These are phyloP conservation scores for Heritiera littoralis DNA, from an alignment of 345 rosid genomes.

Conservation along the genomic window DNA sequence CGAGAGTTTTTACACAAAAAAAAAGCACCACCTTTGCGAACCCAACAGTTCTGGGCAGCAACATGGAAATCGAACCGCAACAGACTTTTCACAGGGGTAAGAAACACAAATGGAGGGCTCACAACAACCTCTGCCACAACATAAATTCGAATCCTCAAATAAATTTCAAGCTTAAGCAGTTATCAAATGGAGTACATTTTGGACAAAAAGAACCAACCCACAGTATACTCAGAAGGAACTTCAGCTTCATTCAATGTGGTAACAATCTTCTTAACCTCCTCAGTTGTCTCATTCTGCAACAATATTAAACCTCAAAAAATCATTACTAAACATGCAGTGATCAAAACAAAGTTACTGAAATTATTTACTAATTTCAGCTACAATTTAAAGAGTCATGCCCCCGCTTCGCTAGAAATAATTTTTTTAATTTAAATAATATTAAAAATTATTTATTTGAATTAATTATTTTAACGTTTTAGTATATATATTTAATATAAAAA, in stretches of 20 bases:
- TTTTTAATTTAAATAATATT: too few relatives aligned
- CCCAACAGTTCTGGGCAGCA: conserved; percentile 75
- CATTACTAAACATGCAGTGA: not conserved
- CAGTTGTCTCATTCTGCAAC: conserved; percentile 64
- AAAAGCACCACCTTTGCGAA: conserved; percentile 52
- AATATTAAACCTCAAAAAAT: not conserved
- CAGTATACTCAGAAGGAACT: conserved; percentile 63
- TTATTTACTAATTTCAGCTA: too few relatives aligned
- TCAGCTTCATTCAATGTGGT: conserved; percentile 58
- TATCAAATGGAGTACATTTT: not conserved
- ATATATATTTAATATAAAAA: too few relatives aligned
- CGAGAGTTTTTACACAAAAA: too few relatives aligned
- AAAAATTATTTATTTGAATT: too few relatives aligned
- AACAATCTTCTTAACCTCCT: conserved; percentile 74
- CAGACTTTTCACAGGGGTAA: conserved; percentile 44
- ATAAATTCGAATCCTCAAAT: conserved; percentile 1
- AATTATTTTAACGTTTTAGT: too few relatives aligned
- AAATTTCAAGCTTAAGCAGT: too few relatives aligned
- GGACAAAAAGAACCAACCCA: conserved; percentile 38
- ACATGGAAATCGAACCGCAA: conserved; percentile 60
- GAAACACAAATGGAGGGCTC: conserved; percentile 74
- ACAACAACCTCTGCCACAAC: conserved; percentile 62
- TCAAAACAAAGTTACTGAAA: not conserved
- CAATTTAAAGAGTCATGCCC: not conserved
- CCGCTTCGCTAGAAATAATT: too few relatives aligned